Base-by-base conservation (phyloP, 1,284 basidiomycete genomes). In the Ceratobasidium sp. region DNA sequence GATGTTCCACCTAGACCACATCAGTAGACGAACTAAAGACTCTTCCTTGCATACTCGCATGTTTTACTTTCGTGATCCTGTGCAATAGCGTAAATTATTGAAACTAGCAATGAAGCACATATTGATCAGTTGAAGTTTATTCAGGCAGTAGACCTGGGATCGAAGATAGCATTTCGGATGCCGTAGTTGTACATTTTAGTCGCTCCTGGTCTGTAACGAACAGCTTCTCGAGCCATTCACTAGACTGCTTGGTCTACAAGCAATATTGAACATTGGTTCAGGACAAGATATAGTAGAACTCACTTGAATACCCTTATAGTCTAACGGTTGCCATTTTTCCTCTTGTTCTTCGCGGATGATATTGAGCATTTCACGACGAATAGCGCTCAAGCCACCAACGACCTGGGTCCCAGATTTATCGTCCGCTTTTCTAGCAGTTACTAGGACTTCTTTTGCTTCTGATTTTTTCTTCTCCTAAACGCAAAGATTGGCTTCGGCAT, bases 371-470 rank as follows among this genome's bases (percentile, higher is more conserved):
- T 94, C 93, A 17, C 78, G 75, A 27, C 81, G 75, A 48, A 80
- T 77, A 29, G 84, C 81, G 66, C 91, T 90, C 59, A 92, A 81
- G 1, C 89, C 88, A 8, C 90, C 89, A 64, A 77, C 80, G 76
- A 57, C 85, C 51, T 78, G 83, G 19, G 80, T 78, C 41, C 82
- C 83, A 27, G 84, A 84, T 77, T 88, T 89, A 75, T 93, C 91
- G 62, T 92, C 91, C 17, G 83, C 79, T 81, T 90, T 93, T 60
- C 90, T 86, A 8, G 91, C 89, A 27, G 91, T 87, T 19, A 93
- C 90, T 78, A 93, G 91, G 14, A 94, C 89, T 80, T 94, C 93
- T 79, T 87, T 91, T 24, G 87, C 86, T 74, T 91, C 90, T 11
- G 83, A 85, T 0, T 81, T 77, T 0, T 84, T 74, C 78, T 85